Evolutionary conservation across 352 stramenopile species (phyloP), one percentile per base, ranked within the genome.

Genomic region (Phytophthora pluvialis): DNA sequence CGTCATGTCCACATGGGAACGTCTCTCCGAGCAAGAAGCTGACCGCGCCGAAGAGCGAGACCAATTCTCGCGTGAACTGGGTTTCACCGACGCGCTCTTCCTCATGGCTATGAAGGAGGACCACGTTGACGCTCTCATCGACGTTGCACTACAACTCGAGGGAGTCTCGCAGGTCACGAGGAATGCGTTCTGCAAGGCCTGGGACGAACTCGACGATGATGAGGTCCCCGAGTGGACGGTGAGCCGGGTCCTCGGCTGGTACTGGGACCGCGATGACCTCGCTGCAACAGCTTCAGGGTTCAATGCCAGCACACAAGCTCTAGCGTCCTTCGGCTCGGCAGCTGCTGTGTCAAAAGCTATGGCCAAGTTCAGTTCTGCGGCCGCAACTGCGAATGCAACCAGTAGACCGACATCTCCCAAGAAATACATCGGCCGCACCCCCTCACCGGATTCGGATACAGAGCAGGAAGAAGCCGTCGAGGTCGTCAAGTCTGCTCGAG

Each of bases 1-100:
- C 56, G 79, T 90, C 47, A 89, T 90, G 80, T 87, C 71, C 39
- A 90, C 80, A 26, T 89, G 81, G 81, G 79, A 90, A 29, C 66
- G 80, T 0, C 68, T 88, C 16, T 75, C 71, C 0, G 81, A 89
- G n/a, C 62, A 77, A 33, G 81, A 90, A 62, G 59, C 67, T 15
- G 78, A 86, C 12, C 80, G 77, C 8, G 69, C 75, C 4, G 64
- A 60, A 33, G 81, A 90, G 50, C 74, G 75, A 16, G 64, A 73
- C 5, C 56, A 81, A 38, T 90, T 70, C 45, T 86, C 82, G 3
- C 67, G 64, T 13, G 49, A 63, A n/a, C 56, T 91, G 10, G 65
- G 64, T 1, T 40, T 75, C 3, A 64, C 62, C 8, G 83, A 91
- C 50, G 64, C 75, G 8, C 13, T 88, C 8, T 81, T 86, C 48